Percentiles rank a stretch among this genome's conserved stretches.
Evolutionary conservation across 139 green algal genomes (phyloP).

Genomic region (Chlamydomonas asymmetrica): DNA sequence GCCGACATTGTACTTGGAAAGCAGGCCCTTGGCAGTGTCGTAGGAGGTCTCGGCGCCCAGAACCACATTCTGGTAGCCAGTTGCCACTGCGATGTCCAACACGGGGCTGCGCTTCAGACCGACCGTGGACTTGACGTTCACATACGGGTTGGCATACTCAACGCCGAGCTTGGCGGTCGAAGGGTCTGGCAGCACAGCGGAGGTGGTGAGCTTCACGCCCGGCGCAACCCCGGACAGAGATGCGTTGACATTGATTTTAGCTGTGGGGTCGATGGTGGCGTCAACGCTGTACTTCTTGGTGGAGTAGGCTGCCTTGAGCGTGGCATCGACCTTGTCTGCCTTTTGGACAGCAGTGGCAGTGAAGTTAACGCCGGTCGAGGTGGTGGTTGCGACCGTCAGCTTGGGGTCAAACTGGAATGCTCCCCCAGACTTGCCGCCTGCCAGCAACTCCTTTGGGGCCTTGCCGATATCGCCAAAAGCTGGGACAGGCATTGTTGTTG

Average conservation of each 20-base stretch:
- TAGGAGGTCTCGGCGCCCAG: conserved; percentile 36
- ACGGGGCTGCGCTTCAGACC: conserved; percentile 44
- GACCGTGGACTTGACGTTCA: conserved; percentile 40
- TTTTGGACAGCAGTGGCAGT: conserved; percentile 38
- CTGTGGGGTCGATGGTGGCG: background rate
- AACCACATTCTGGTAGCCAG: conserved; percentile 37
- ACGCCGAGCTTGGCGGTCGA: conserved; percentile 48
- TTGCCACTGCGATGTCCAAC: conserved; percentile 43
- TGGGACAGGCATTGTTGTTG: conserved; percentile 25
- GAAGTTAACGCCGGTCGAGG: conserved; percentile 34
- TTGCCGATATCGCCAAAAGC: conserved; percentile 49
- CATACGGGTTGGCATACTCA: conserved; percentile 42
- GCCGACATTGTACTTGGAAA: conserved; percentile 58
- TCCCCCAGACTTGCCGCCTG: conserved; percentile 37
- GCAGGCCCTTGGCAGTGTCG: conserved; percentile 38
- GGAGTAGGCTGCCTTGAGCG: conserved; percentile 33
- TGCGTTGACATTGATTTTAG: conserved; percentile 15
- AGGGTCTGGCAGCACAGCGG: conserved; percentile 22
- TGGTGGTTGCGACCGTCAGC: conserved; percentile 41
- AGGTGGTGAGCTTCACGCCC: conserved; percentile 34
- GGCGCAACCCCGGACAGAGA: conserved; percentile 15
- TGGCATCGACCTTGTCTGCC: conserved; percentile 43
- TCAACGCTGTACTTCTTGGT: conserved; percentile 37
- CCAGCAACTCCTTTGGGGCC: conserved; percentile 43
- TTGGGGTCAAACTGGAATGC: conserved; percentile 49